Conservation (phyloP, 164 flowering plant species). For the Cinnamomum micranthum region DNA sequence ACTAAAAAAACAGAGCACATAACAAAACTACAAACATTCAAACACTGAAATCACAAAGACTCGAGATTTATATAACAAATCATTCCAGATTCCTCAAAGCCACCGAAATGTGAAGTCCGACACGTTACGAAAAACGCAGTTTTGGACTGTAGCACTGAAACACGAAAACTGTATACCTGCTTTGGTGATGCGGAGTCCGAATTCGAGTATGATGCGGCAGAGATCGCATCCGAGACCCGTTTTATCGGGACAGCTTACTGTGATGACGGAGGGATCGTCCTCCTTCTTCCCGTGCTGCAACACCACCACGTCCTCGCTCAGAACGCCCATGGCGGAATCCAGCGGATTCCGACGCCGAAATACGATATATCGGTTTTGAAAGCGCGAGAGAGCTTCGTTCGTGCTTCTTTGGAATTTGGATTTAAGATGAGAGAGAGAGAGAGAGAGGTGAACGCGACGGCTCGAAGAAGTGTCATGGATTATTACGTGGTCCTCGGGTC, state of each 20-base stretch:
- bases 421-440: background rate
- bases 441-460: background rate
- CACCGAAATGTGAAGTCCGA: background rate
- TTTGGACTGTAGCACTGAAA: background rate
- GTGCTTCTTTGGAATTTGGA: background rate
- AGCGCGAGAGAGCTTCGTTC: too few species aligned
- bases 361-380: too few species aligned
- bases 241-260: slow-evolving; percentile 81
- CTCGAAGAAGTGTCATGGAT: background rate
- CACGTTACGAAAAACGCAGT: background rate
- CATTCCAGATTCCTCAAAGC: background rate
- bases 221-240: slow-evolving; percentile 82
- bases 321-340: slow-evolving; percentile 33
- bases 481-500: too few species aligned
- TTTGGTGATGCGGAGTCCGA: slow-evolving; percentile 62
- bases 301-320: slow-evolving; percentile 61
- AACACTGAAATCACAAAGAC: too few species aligned
- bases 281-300: slow-evolving; percentile 44
- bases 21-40: too few species aligned
- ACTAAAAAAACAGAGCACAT: too few species aligned
- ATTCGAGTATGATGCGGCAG: slow-evolving; percentile 67
- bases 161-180: slow-evolving; percentile 43
- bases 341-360: background rate
- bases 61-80: too few species aligned
- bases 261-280: slow-evolving; percentile 62